Percentiles rank a stretch among this genome's conserved stretches.
Conservation (phyloP, 2,329 filamentous ascomycete species). For the Penicillium sp. region DNA sequence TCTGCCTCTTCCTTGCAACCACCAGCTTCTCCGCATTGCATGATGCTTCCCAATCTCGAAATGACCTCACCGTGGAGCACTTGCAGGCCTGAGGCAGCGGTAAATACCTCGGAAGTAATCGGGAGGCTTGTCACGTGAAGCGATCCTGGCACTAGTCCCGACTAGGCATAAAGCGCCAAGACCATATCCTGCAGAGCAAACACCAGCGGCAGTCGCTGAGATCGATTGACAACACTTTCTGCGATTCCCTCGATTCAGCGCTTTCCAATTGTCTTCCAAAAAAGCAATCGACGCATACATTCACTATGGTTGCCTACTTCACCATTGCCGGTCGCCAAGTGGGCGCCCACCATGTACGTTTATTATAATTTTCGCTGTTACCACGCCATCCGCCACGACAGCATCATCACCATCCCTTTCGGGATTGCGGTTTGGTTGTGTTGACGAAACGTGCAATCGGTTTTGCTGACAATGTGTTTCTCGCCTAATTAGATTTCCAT, state of each 20-base stretch:
- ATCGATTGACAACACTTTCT: not conserved
- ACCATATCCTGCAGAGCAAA: conserved; percentile 7
- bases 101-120: conserved; percentile 4
- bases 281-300: conserved; percentile 19
- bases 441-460: not conserved
- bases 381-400: conserved; percentile 4
- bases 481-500: conserved; percentile 54
- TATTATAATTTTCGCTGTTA: not conserved
- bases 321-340: conserved; percentile 50
- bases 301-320: conserved; percentile 50
- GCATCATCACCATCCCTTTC: conserved; percentile 1
- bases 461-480: not conserved
- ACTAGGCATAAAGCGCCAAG: conserved; percentile 13
- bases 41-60: not conserved
- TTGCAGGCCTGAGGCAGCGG: not conserved
- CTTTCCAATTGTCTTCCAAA: conserved; percentile 9
- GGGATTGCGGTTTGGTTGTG: not conserved
- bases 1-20: not conserved
- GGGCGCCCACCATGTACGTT: conserved; percentile 50
- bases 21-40: conserved; percentile 1
- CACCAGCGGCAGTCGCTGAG: not conserved
- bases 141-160: conserved; percentile 1
- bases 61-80: conserved; percentile 13
- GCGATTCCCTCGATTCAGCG: not conserved
- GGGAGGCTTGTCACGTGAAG: conserved; percentile 7